Evolutionary conservation across 2,329 filamentous ascomycete genomes (phyloP).

Genomic region (Talaromyces funiculosus): DNA sequence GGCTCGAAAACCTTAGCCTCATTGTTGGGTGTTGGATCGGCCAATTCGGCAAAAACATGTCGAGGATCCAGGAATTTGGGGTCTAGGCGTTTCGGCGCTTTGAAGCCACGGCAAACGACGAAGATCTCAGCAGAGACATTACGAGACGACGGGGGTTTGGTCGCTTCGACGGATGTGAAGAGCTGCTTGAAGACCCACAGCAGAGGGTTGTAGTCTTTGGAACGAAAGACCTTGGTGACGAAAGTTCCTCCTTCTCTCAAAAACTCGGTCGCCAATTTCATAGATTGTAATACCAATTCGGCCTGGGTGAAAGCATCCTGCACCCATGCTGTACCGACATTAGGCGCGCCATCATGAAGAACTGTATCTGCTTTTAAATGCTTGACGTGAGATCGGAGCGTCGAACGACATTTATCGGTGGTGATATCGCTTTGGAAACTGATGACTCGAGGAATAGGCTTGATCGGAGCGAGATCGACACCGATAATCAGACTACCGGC

Average conservation of each 20-base stretch:
- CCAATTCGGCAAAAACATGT: constrained; percentile 87
- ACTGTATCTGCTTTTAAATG: constrained; percentile 95
- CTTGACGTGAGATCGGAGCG: constrained; percentile 83
- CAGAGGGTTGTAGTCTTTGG: constrained; percentile 92
- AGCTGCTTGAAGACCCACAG: constrained; percentile 98
- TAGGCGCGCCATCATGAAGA: constrained; percentile 92
- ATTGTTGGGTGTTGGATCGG: constrained; percentile 80
- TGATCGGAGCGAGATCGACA: constrained; percentile 92
- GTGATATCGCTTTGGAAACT: constrained; percentile 98
- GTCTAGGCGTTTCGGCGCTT: constrained; percentile 89
- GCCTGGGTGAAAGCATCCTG: constrained; percentile 98
- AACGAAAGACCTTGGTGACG: constrained; percentile 95
- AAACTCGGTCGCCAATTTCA: constrained; percentile 94
- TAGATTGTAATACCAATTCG: constrained; percentile 79
- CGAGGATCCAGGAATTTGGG: constrained; percentile 85
- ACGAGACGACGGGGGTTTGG: constrained; percentile 90
- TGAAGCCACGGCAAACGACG: constrained; percentile 91
- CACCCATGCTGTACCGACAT: constrained; percentile 95
- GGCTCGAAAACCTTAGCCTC: constrained; percentile 98
- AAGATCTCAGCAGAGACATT: constrained; percentile 98
- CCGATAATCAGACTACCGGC: constrained; percentile 83
- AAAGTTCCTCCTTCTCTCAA: constrained; percentile 83
- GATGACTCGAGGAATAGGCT: constrained; percentile 87
- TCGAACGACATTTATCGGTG: constrained; percentile 89
- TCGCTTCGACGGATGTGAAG: constrained; percentile 91